Conservation (phyloP, 306 rosid genomes). For the Dalbergia cochinchinensis region DNA sequence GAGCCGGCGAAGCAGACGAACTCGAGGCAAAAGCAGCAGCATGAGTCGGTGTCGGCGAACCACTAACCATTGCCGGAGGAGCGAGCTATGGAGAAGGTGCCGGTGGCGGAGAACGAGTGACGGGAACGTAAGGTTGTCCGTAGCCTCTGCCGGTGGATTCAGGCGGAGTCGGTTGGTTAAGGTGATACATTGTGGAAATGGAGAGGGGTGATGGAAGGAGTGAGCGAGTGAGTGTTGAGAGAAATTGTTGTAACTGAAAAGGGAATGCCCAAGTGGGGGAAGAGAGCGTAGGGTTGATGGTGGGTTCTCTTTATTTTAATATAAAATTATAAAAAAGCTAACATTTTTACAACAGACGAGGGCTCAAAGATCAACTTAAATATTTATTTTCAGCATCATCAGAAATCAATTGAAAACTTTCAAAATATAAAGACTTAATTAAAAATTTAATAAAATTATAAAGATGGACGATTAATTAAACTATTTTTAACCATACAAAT, state of each 20-base stretch:
- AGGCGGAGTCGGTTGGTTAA: neutral
- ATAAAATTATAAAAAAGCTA: too few relatives aligned
- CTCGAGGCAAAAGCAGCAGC: neutral
- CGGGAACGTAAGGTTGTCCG: neutral
- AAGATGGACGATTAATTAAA: too few relatives aligned
- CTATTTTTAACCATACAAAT: too few relatives aligned
- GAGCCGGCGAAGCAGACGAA: neutral
- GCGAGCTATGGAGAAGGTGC: neutral
- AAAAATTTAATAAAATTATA: too few relatives aligned
- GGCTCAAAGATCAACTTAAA: too few relatives aligned
- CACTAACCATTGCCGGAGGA: neutral
- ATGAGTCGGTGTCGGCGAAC: neutral
- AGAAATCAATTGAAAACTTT: too few relatives aligned
- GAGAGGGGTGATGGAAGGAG: neutral
- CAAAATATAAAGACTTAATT: too few relatives aligned
- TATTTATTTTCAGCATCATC: too few relatives aligned
- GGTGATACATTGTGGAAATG: slow-evolving; percentile 14
- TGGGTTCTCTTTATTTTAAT: too few relatives aligned
- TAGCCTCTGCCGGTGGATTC: neutral
- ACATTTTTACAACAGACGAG: too few relatives aligned
- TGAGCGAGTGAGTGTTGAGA: too few relatives aligned
- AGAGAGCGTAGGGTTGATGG: too few relatives aligned
- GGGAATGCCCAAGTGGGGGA: neutral
- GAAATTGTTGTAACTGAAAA: neutral
- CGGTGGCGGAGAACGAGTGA: neutral